Conservation (phyloP, 495 filamentous ascomycete species). For the Aspergillus saccharolyticus region DNA sequence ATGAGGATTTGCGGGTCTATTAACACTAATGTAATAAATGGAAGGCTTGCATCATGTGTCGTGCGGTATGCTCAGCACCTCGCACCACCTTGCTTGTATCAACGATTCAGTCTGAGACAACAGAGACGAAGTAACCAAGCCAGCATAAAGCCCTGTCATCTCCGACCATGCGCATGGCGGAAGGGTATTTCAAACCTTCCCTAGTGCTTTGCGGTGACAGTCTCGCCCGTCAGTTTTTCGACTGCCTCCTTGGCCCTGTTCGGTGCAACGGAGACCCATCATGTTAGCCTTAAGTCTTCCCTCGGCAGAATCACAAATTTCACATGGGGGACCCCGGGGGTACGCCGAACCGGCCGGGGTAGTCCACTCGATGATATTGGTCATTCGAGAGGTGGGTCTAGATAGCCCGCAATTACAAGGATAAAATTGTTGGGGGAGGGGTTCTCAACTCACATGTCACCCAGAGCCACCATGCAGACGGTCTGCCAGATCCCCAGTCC, state of each 20-base stretch:
- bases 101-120: background rate
- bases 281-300: constrained; percentile 32
- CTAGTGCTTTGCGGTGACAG: constrained; percentile 96
- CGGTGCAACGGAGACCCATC: constrained; percentile 25
- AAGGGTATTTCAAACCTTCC: constrained; percentile 51
- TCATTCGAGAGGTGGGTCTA: background rate
- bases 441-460: constrained; percentile 78
- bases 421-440: background rate
- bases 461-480: constrained; percentile 98
- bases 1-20: background rate
- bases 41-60: background rate
- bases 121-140: background rate
- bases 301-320: constrained; percentile 27
- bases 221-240: constrained; percentile 92
- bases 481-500: constrained; percentile 98
- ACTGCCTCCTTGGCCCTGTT: constrained; percentile 92
- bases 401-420: background rate
- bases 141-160: background rate
- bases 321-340: constrained; percentile 11
- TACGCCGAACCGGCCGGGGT: background rate
- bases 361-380: background rate
- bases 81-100: background rate
- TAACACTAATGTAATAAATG: constrained; percentile 2
- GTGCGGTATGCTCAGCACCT: background rate
- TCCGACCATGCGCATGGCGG: constrained; percentile 24